Percentiles rank a stretch among this genome's conserved stretches.
Conservation (phyloP, 129 eudicot genomes). For the Chrysanthemum makinoi region DNA sequence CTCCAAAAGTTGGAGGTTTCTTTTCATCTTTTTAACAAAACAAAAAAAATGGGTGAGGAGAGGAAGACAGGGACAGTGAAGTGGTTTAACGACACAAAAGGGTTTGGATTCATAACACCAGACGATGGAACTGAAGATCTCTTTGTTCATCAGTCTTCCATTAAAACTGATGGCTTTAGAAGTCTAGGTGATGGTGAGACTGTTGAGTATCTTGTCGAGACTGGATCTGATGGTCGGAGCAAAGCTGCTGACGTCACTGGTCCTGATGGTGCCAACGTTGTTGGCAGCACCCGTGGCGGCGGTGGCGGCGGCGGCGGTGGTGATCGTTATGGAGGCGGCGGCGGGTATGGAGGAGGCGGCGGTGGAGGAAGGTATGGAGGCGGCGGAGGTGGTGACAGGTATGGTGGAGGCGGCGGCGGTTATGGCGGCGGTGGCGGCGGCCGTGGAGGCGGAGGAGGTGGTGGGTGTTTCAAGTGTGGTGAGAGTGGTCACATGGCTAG, state of each 20-base stretch:
- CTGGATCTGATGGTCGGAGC: slow-evolving; percentile 59
- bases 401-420: slow-evolving; percentile 30
- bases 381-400: slow-evolving; percentile 17
- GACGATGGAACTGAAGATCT: slow-evolving; percentile 73
- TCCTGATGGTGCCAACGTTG: slow-evolving; percentile 25
- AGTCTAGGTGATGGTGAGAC: slow-evolving; percentile 73
- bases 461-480: slow-evolving; percentile 35
- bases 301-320: slow-evolving; percentile 23
- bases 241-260: slow-evolving; percentile 59
- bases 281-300: slow-evolving; percentile 30
- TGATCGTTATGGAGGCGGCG: slow-evolving; percentile 16
- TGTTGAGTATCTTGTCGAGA: slow-evolving; percentile 58
- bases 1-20: slow-evolving; percentile 12
- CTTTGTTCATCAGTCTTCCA: slow-evolving; percentile 78
- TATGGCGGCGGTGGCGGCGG: slow-evolving; percentile 28
- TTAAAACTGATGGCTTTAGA: slow-evolving; percentile 72
- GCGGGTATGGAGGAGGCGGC: slow-evolving; percentile 14
- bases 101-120: slow-evolving; percentile 45
- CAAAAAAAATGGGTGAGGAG: slow-evolving; percentile 34
- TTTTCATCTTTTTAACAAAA: background rate
- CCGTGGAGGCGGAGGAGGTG: slow-evolving; percentile 34
- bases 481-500: slow-evolving; percentile 44
- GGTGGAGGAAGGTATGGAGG: slow-evolving; percentile 23
- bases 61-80: slow-evolving; percentile 36
- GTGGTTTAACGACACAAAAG: slow-evolving; percentile 42